phyloP scores from a whole-genome alignment of 2,329 filamentous ascomycete species.

The Curvularia hawaiiensis region DNA sequence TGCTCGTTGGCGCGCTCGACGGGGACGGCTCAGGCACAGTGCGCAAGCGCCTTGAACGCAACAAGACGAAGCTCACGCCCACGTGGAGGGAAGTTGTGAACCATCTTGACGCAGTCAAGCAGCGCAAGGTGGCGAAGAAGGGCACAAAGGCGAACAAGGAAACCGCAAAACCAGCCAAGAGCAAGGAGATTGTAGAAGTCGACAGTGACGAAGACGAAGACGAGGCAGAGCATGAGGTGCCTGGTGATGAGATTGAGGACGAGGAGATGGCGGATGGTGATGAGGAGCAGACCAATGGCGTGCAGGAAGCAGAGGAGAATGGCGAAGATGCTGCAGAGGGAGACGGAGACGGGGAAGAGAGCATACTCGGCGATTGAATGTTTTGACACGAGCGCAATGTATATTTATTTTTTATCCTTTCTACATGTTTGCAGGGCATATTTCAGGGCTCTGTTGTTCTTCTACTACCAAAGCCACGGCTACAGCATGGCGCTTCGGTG shows the following conservation, averaged over 20 bases:
- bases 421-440: constrained; percentile 1
- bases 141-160: constrained; percentile 40
- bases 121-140: constrained; percentile 45
- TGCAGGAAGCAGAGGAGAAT: constrained; percentile 35
- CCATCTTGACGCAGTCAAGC: constrained; percentile 70
- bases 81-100: constrained; percentile 86
- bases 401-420: background rate
- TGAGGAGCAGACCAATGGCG: constrained; percentile 50
- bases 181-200: constrained; percentile 42
- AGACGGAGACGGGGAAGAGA: constrained; percentile 48
- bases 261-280: constrained; percentile 50
- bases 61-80: constrained; percentile 77
- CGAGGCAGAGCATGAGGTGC: constrained; percentile 30
- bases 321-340: constrained; percentile 31
- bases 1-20: constrained; percentile 77
- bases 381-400: background rate
- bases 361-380: constrained; percentile 49
- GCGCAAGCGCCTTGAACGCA: constrained; percentile 73
- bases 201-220: constrained; percentile 42
- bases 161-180: constrained; percentile 50
- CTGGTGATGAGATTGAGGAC: constrained; percentile 40
- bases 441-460: constrained; percentile 3
- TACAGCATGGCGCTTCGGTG: constrained; percentile 20
- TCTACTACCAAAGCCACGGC: constrained; percentile 8
- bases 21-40: constrained; percentile 57